Conservation (phyloP, 2,329 filamentous ascomycete genomes). For the Hypoxylon sp. region DNA sequence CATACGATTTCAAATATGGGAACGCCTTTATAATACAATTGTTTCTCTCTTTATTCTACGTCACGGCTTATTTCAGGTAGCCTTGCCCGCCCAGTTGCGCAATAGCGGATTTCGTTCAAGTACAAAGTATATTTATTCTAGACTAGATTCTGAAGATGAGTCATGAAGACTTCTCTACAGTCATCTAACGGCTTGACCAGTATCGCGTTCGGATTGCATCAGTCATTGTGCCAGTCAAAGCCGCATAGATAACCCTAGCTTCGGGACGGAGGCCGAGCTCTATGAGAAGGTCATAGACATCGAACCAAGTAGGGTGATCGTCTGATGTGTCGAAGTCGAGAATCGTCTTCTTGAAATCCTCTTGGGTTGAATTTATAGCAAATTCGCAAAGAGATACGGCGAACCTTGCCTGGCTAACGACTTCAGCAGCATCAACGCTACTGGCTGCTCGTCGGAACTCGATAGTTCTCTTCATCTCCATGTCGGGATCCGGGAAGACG, state of each 20-base stretch:
- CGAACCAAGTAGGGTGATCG: conserved; percentile 8
- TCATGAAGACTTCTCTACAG: not conserved
- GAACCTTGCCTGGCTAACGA: conserved; percentile 19
- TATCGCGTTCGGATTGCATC: conserved; percentile 9
- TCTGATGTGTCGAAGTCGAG: conserved; percentile 19
- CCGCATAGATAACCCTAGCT: conserved; percentile 18
- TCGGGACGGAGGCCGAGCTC: conserved; percentile 21
- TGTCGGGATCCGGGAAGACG: not conserved
- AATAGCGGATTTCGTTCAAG: no score
- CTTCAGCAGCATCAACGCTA: conserved; percentile 23
- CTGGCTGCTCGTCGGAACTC: conserved; percentile 32
- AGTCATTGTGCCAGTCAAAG: not conserved
- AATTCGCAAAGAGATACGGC: conserved; percentile 27
- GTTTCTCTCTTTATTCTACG: not conserved
- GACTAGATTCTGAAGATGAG: not conserved
- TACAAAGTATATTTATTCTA: not conserved
- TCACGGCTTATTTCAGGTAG: not conserved
- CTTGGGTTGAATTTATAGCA: not conserved
- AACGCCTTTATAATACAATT: no score
- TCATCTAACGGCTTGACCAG: not conserved
- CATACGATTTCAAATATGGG: no score
- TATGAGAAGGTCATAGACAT: conserved; percentile 30
- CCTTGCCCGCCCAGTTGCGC: no score
- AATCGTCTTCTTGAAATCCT: conserved; percentile 5
- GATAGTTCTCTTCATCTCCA: conserved; percentile 15